Evolutionary conservation across 305 asterid genomes (phyloP), one percentile per base, ranked within the genome.

Genomic region (Ilex paraguariensis): DNA sequence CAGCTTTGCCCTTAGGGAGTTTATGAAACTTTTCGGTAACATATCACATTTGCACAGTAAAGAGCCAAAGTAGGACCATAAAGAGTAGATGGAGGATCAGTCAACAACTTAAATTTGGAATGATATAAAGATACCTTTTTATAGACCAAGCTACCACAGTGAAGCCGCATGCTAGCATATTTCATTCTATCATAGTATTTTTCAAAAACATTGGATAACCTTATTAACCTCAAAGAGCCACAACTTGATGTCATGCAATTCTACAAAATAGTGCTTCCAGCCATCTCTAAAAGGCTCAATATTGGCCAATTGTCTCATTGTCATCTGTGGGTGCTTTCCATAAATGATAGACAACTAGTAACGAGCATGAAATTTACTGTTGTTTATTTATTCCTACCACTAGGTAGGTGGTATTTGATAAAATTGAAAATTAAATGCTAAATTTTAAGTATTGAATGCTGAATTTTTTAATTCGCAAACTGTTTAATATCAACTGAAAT

Each of bases 21-120:
- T 75, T 74, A 76, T 85, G 67, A 92, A 77, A 67, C 83, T 79
- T 60, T 75, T 61, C 17, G 97, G 87, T 61, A 92, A 65, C 98
- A 92, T 79, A 56, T 67, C 21, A 17, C 21, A 17, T 17, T 17
- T 17, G 21, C 21, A 17, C 21, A 17, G 21, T 1, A 1, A 17
- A 17, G 21, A 17, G 21, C 21, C 21, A 17, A 17, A 17, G 21
- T 17, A 17, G 21, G 21, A 17, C 21, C 21, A 17, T 17, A 17
- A 17, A 17, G 21, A 17, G 21, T 17, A 17, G 21, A 17, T 17
- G 21, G 21, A 17, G 21, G 21, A 17, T 17, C 21, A 17, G 1
- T 1, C 21, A 17, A 17, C 21, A 17, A 17, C 21, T 17, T 17
- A 17, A 17, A 17, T 17, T 17, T 17, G 0, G 21, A 17, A 17